A percentile compares a stretch with the other conserved stretches of the same genome.
These are phyloP conservation scores for Amanita phalloides DNA, from an alignment of 768 basidiomycete species.

Conservation along the genomic window DNA sequence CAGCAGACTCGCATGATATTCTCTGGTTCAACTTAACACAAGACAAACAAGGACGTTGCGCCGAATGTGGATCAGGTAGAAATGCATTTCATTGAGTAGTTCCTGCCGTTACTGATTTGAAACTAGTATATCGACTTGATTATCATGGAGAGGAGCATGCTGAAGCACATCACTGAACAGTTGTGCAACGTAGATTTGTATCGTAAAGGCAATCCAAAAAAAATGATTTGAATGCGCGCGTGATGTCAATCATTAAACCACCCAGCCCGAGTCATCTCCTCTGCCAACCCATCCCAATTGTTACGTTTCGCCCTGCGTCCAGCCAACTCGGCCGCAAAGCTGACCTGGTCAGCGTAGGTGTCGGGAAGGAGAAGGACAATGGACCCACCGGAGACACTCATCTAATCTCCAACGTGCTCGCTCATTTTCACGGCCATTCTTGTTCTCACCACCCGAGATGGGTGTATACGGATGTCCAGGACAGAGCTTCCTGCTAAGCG, in stretches of 20 bases:
- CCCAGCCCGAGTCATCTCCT: conserved; percentile 64
- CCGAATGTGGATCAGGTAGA: conserved; percentile 89
- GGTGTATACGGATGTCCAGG: conserved; percentile 76
- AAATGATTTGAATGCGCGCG: too few relatives aligned
- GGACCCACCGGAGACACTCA: conserved; percentile 62
- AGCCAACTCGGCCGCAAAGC: conserved; percentile 78
- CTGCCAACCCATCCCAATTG: conserved; percentile 58
- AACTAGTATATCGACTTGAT: conserved; percentile 63
- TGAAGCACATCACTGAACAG: conserved; percentile 34
- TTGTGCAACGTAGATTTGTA: conserved; percentile 3
- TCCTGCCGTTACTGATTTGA: not conserved
- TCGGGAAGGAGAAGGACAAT: conserved; percentile 8
- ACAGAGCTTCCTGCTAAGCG: conserved; percentile 57
- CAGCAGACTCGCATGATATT: conserved; percentile 92
- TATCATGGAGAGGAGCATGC: conserved; percentile 50
- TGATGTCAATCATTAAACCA: conserved; percentile 46
- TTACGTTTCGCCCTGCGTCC: conserved; percentile 59
- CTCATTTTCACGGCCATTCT: conserved; percentile 24
- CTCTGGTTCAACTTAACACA: conserved; percentile 69
- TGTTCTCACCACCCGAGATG: conserved; percentile 29
- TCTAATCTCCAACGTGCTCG: conserved; percentile 66
- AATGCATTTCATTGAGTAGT: conserved; percentile 5
- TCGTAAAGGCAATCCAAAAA: too few relatives aligned
- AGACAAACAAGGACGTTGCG: conserved; percentile 70
- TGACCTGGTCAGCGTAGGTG: conserved; percentile 14